Evolutionary conservation across 495 filamentous ascomycete genomes (phyloP).

Genomic region (Bryoglossum gracile): DNA sequence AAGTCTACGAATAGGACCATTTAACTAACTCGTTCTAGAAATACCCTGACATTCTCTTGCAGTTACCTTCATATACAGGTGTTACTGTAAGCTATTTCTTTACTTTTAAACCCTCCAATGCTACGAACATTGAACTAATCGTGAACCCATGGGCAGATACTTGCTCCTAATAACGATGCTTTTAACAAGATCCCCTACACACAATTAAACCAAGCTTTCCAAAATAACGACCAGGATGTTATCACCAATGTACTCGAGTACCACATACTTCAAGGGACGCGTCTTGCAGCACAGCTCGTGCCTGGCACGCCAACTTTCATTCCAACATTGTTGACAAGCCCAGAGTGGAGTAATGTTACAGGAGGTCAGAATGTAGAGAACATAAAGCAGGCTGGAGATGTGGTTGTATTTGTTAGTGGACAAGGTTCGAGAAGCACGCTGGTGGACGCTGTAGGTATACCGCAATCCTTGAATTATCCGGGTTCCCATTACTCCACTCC

Average conservation of each 20-base stretch:
- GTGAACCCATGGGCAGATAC: constrained; percentile 28
- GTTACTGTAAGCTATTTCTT: constrained; percentile 27
- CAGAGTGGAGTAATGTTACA: constrained; percentile 34
- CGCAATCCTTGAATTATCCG: too few relatives aligned
- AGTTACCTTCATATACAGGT: constrained; percentile 27
- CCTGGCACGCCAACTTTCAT: constrained; percentile 41
- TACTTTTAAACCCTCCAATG: neutral
- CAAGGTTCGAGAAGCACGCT: constrained; percentile 29
- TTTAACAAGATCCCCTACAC: constrained; percentile 35
- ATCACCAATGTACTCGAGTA: constrained; percentile 50
- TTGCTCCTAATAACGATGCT: constrained; percentile 58
- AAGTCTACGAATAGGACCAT: too few relatives aligned
- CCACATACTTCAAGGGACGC: constrained; percentile 54
- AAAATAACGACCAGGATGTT: constrained; percentile 29
- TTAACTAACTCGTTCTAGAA: too few relatives aligned
- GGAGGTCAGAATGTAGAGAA: constrained; percentile 35
- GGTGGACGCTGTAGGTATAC: constrained; percentile 14
- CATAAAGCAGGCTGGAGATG: constrained; percentile 26
- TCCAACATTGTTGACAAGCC: constrained; percentile 47
- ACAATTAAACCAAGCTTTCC: constrained; percentile 20
- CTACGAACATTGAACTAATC: neutral
- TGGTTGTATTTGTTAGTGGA: constrained; percentile 35
- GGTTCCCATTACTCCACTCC: too few relatives aligned
- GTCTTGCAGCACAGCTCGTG: constrained; percentile 36
- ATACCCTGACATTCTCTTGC: constrained; percentile 31